Conservation (phyloP, 2,329 filamentous ascomycete species). For the Mycogone perniciosa region DNA sequence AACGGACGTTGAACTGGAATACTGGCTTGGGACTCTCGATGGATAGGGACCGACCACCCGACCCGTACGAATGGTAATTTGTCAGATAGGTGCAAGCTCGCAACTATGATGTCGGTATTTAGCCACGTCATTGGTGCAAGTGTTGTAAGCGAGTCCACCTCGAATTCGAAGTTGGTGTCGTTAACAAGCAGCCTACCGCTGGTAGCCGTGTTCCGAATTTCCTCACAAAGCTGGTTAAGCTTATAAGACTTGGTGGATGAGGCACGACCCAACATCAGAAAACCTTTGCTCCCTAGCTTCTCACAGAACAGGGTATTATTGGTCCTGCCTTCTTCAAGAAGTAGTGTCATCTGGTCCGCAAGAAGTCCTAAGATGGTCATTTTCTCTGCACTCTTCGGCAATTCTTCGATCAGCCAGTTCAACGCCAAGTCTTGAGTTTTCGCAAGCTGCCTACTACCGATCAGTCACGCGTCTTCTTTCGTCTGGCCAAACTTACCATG, state of each 20-base stretch:
- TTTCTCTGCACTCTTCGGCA: constrained; percentile 5
- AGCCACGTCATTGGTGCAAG: too few species aligned
- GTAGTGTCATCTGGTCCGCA: constrained; percentile 2
- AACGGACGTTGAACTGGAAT: too few species aligned
- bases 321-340: constrained; percentile 4
- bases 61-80: too few species aligned
- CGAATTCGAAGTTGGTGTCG: too few species aligned
- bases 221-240: constrained; percentile 1
- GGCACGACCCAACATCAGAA: not conserved
- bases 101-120: too few species aligned
- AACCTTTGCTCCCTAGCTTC: not conserved
- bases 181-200: not conserved
- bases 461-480: not conserved
- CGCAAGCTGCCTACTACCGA: constrained; percentile 4
- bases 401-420: constrained; percentile 1
- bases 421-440: constrained; percentile 6
- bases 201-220: not conserved
- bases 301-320: constrained; percentile 2
- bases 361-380: constrained; percentile 6
- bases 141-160: too few species aligned
- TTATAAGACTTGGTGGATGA: not conserved
- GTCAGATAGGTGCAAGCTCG: too few species aligned
- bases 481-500: constrained; percentile 1
- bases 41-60: too few species aligned
- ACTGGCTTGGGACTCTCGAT: too few species aligned